These are phyloP conservation scores for Thalassiosira delicatula DNA, from an alignment of 352 stramenopile genomes.

Conservation along the genomic window DNA sequence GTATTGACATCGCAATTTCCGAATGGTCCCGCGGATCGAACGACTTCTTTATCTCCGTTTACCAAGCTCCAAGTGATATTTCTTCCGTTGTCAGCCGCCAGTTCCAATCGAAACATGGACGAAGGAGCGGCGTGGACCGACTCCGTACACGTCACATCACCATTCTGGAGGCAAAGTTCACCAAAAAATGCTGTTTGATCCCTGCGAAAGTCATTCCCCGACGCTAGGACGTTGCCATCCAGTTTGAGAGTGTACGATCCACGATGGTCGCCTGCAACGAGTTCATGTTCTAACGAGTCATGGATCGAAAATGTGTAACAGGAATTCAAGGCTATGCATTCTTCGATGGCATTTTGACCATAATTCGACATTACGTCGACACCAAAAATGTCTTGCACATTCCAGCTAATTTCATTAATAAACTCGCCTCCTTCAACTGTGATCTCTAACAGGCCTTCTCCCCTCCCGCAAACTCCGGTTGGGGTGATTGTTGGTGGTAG, in stretches of 20 bases:
- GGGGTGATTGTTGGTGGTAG: slow-evolving; percentile 8
- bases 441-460: slow-evolving; percentile 37
- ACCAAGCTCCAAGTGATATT: slow-evolving; percentile 42
- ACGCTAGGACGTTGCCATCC: slow-evolving; percentile 25
- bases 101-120: slow-evolving; percentile 49
- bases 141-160: slow-evolving; percentile 23
- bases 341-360: neutral
- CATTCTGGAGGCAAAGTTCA: slow-evolving; percentile 28
- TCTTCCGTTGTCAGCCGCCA: slow-evolving; percentile 28
- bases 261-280: slow-evolving; percentile 15
- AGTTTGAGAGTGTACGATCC: slow-evolving; percentile 43
- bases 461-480: slow-evolving; percentile 18
- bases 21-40: slow-evolving; percentile 46
- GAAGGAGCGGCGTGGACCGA: slow-evolving; percentile 11
- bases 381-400: slow-evolving; percentile 43
- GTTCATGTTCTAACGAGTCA: slow-evolving; percentile 12
- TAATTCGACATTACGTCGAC: slow-evolving; percentile 20
- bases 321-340: slow-evolving; percentile 30
- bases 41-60: slow-evolving; percentile 24
- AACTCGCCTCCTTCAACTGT: slow-evolving; percentile 44
- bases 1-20: slow-evolving; percentile 49
- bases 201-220: slow-evolving; percentile 30
- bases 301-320: slow-evolving; percentile 53
- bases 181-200: slow-evolving; percentile 46
- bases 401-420: slow-evolving; percentile 35